Evolutionary conservation across 192 early-diverging fungal species (phyloP), one percentile per base, ranked within the genome.

Genomic region (Tieghemiomyces parasiticus): DNA sequence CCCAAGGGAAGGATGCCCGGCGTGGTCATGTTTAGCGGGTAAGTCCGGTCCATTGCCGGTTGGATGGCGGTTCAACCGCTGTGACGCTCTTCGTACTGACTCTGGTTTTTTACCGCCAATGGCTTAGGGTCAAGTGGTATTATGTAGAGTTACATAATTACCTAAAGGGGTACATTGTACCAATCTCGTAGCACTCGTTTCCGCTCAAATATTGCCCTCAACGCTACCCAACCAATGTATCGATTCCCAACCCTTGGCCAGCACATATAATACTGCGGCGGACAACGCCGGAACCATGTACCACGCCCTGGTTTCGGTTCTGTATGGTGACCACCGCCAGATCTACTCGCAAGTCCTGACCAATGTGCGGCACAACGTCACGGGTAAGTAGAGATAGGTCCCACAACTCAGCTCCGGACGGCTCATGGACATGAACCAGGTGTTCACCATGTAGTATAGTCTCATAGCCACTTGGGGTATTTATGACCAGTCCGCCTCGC

Each of bases 221-320:
- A 14, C 29, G 16, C 14, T 56, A 9, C 1, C 16, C 29, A 16
- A 20, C 35, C 76, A 75, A 30, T 90, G 88, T 64, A 87, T 83
- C 58, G 88, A 90, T 61, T 74, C 75, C 54, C 86, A 90, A 65
- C 88, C 88, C n/a, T 87, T 84, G 26, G 86, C 86, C 10, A 86
- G 88, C 71, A 72, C 86, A 8, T 64, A 62, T 26, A 73, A 77
- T 38, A 73, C 81, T n/a, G 74, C 72, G 28, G 77, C 71, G 24
- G 61, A 64, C 12, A 77, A 78, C 63, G 86, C 83, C 0, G 86
- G 85, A 32, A 86, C 85, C 26, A 86, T 88, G 83, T 80, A 81
- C 42, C 77, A 87, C 48, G 83, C 88, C 0, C 83, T 90, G 20
- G 78, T 79, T 29, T 72, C 71, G 35, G 76, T 77, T 32, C 62